Evolutionary conservation across 192 early-diverging fungal species (phyloP), one percentile per base, ranked within the genome.

Genomic region (Linderina pennispora): DNA sequence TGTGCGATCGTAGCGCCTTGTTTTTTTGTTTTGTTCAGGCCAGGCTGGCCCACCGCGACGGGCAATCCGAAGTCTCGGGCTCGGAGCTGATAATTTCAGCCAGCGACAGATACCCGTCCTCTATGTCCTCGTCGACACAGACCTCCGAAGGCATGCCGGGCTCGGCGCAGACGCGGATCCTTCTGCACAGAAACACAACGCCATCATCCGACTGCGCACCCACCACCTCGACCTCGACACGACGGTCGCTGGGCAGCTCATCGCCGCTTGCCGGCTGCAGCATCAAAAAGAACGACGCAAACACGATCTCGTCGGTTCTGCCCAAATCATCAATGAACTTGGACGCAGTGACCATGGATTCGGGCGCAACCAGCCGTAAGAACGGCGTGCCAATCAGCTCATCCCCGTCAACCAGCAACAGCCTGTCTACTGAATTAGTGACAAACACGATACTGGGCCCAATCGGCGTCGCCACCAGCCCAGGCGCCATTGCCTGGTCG

Each of bases 51-150:
- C 23, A 48, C 15, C 15, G 14, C 24, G 14, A 16, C n/a, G 47
- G 47, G 21, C 47, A 49, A 25, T 49, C 47, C 21, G 36, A 40
- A 4, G 47, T 49, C 8, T 49, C 47, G 1, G 47, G 37, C 9
- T 49, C 47, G 15, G 47, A 49, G 37, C 47, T 49, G n/a, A 49
- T 22, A 3, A 49, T 21, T 14, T 49, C 47, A 18, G 47, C 36
- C 36, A 49, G 17, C 4, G 47, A 49, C 2, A 28, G 13, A 16
- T 40, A 40, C 1, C 47, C 47, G 19, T 24, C 25, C 10, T 31
- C 15, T 8, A 28, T 1, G 8, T 35, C 18, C 1, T 45, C 28
- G 6, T 15, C 43, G 4, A 2, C 40, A 14, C 3, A 5, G 28
- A 5, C 37, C 7, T 23, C 25, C 25, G 2, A 35, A 25, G 45